Evolutionary conservation across 2,329 filamentous ascomycete species (phyloP).

Genomic region (Orbilia javanica): DNA sequence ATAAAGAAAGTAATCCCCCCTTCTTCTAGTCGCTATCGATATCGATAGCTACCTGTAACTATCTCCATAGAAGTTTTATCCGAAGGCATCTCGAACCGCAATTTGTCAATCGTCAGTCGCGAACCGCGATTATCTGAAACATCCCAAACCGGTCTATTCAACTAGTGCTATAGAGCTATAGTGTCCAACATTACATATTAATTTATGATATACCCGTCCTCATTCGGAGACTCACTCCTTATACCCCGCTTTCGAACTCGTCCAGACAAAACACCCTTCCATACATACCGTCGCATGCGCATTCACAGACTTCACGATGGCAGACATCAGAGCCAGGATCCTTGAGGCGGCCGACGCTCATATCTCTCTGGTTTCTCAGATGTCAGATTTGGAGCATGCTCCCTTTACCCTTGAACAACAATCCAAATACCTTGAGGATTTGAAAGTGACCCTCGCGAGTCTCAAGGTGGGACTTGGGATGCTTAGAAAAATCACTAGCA

Average conservation of each 20-base stretch:
- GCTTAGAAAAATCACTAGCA: constrained; percentile 66
- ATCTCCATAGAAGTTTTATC: constrained; percentile 13
- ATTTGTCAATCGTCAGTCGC: constrained; percentile 12
- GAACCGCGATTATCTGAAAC: constrained; percentile 2
- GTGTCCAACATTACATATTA: neutral
- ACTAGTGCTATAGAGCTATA: neutral
- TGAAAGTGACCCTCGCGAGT: constrained; percentile 66
- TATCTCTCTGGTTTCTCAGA: constrained; percentile 67
- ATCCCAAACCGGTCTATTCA: neutral
- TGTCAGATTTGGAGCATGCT: constrained; percentile 70
- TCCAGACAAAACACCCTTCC: neutral
- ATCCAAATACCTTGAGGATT: constrained; percentile 67
- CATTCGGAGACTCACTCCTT: neutral
- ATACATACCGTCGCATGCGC: neutral
- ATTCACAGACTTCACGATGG: constrained; percentile 1
- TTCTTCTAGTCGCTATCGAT: too few species aligned
- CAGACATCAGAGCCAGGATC: constrained; percentile 63
- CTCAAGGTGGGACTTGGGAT: constrained; percentile 65
- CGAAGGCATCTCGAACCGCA: constrained; percentile 7
- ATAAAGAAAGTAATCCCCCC: constrained; percentile 9
- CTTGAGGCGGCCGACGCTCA: constrained; percentile 66
- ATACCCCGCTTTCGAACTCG: constrained; percentile 3
- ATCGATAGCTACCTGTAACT: neutral
- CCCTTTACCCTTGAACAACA: constrained; percentile 68
- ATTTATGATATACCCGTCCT: neutral